phyloP scores from a whole-genome alignment of 768 basidiomycete genomes.

The Suillus lakei region DNA sequence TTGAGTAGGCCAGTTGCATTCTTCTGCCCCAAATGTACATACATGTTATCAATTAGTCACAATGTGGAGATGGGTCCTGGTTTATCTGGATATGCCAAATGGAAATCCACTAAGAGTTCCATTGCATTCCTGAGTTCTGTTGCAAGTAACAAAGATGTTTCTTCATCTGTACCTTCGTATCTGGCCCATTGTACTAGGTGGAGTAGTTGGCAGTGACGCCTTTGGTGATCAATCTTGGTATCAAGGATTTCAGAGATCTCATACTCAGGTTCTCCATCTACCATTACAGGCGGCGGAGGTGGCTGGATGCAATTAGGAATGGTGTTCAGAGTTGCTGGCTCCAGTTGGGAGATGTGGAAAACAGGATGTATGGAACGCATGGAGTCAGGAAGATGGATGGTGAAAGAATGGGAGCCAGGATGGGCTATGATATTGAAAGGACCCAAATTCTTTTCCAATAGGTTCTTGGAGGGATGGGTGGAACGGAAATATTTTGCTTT shows the following conservation, averaged over 20 bases:
- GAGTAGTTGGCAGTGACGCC: slow-evolving; percentile 7
- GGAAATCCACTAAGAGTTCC: neutral
- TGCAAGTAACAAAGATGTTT: slow-evolving; percentile 18
- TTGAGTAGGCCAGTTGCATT: neutral
- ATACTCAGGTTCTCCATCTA: slow-evolving; percentile 16
- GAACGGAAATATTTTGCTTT: no score
- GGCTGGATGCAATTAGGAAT: slow-evolving; percentile 10
- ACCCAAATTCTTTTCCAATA: no score
- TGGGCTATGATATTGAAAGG: no score
- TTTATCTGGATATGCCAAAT: slow-evolving; percentile 1
- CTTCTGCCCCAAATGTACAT: neutral
- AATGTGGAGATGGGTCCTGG: neutral
- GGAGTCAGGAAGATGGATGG: no score
- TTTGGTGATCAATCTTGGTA: slow-evolving; percentile 12
- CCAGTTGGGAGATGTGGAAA: slow-evolving; percentile 10
- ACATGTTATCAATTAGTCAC: no score
- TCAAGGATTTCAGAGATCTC: slow-evolving; percentile 22
- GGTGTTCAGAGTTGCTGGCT: slow-evolving; percentile 1
- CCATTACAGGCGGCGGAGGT: slow-evolving; percentile 16
- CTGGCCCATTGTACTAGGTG: slow-evolving; percentile 18
- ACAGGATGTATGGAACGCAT: neutral
- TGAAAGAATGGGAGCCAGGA: no score
- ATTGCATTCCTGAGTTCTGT: slow-evolving; percentile 8
- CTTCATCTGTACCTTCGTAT: slow-evolving; percentile 20
- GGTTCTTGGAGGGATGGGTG: no score